Conservation (phyloP, 306 rosid genomes). For the Vigna nakashimae region DNA sequence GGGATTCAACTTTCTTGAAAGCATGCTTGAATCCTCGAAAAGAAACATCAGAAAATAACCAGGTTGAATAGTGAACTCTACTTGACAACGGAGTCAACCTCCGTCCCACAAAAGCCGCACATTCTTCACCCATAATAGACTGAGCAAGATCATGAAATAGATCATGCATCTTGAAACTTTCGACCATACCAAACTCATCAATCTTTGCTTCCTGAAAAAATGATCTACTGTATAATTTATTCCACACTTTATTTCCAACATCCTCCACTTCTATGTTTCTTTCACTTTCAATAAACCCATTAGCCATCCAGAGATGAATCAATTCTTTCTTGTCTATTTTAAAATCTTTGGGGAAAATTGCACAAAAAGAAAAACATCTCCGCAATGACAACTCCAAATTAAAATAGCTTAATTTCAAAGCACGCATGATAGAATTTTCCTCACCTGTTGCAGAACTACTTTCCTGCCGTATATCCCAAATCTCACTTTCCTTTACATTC, state of each 20-base stretch:
- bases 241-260: constrained; percentile 37
- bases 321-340: background rate
- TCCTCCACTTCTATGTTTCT: constrained; percentile 38
- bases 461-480: no score
- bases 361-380: background rate
- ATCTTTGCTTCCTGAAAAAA: constrained; percentile 39
- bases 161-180: constrained; percentile 12
- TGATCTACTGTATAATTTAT: constrained; percentile 16
- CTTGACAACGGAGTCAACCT: background rate
- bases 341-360: background rate
- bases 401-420: background rate
- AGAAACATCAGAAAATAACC: background rate
- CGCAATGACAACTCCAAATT: background rate
- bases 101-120: background rate
- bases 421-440: background rate
- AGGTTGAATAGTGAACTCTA: constrained; percentile 1
- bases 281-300: background rate
- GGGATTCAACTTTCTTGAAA: constrained; percentile 36
- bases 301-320: constrained; percentile 42
- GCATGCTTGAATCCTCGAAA: background rate
- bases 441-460: background rate
- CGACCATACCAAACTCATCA: background rate
- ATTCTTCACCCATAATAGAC: constrained; percentile 13
- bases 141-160: constrained; percentile 48
- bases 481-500: background rate